Base-by-base conservation (phyloP, 192 early-diverging fungal species). In the Rhizoclosmatium globosum region DNA sequence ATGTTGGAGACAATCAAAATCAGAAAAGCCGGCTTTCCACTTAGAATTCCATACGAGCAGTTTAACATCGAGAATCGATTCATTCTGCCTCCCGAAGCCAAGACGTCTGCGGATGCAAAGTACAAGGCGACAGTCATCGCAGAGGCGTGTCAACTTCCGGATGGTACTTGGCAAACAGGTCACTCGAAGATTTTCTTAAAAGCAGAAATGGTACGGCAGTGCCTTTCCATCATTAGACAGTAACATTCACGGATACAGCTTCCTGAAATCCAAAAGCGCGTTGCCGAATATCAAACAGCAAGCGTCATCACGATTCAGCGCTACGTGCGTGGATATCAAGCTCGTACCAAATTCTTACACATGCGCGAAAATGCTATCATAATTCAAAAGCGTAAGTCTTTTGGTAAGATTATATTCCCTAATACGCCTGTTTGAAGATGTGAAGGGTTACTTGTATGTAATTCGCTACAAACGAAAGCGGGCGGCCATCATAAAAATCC, bases 1-100 rank as follows among this genome's bases (percentile, higher is more conserved):
- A 85, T 89, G 85, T 66, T 89, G 45, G 88, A 89, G 67, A 89
- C 88, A 1, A 89, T 89, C 44, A 88, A 83, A 50, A 89, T 89
- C 59, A 79, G 88, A 74, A 89, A 89, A 72, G 84, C 88, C 13
- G 88, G 88, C 65, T 89, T 81, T 68, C 74, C 88, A 15, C 79
- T 80, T 58, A 72, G 88, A 61, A 23, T 89, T 17, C 53, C 84
- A 3, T 89, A 83, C 69, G 85, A 84, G 47, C 62, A 79, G 21
- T 90, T 89, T 60, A 85, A 79, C 57, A 82, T 58, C 56, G 86
- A 77, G 59, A 89, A 78, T 38, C 41, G 60, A 41, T 71, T 62
- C n/a, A 47, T 71, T 58, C 9, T 72, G n/a, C 38, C 64, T 46
- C n/a, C 23, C 15, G 39, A 71, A 47, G 11, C 31, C 21, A 31